A percentile compares a stretch with the other conserved stretches of the same genome.
Evolutionary conservation across 805 yeast species (phyloP).

Genomic region (Yarrowia sp.): DNA sequence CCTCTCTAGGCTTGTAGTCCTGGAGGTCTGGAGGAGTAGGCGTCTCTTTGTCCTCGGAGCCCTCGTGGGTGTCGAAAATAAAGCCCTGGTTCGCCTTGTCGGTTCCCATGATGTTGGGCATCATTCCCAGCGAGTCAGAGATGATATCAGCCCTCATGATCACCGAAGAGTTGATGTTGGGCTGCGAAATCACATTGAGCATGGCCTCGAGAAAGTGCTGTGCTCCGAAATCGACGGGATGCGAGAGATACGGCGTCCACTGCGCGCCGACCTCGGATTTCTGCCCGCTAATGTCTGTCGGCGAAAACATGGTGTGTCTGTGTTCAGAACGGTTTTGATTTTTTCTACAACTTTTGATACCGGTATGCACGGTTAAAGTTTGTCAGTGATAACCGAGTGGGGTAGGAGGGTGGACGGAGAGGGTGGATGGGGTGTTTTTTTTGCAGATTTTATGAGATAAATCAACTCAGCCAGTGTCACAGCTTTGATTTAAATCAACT

Average conservation of each 20-base stretch:
- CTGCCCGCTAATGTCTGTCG: slow-evolving; percentile 41
- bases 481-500: too few relatives aligned
- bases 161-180: slow-evolving; percentile 88
- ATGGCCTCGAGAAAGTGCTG: slow-evolving; percentile 71
- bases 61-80: slow-evolving; percentile 12
- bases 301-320: slow-evolving; percentile 27
- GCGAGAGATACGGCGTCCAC: slow-evolving; percentile 62
- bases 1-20: slow-evolving; percentile 31
- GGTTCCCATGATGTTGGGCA: slow-evolving; percentile 15
- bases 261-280: slow-evolving; percentile 52
- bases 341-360: not conserved
- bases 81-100: slow-evolving; percentile 8
- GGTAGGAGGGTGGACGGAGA: too few relatives aligned
- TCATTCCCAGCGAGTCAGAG: slow-evolving; percentile 27
- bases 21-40: slow-evolving; percentile 10
- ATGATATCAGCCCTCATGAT: slow-evolving; percentile 81
- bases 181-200: slow-evolving; percentile 74
- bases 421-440: too few relatives aligned
- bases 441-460: too few relatives aligned
- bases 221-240: slow-evolving; percentile 48
- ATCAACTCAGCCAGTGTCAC: too few relatives aligned
- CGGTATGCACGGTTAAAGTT: too few relatives aligned
- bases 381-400: too few relatives aligned
- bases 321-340: too few relatives aligned
- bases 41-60: not conserved